phyloP scores from a whole-genome alignment of 1,139 yeast species.

The Suhomyces kunorum region DNA sequence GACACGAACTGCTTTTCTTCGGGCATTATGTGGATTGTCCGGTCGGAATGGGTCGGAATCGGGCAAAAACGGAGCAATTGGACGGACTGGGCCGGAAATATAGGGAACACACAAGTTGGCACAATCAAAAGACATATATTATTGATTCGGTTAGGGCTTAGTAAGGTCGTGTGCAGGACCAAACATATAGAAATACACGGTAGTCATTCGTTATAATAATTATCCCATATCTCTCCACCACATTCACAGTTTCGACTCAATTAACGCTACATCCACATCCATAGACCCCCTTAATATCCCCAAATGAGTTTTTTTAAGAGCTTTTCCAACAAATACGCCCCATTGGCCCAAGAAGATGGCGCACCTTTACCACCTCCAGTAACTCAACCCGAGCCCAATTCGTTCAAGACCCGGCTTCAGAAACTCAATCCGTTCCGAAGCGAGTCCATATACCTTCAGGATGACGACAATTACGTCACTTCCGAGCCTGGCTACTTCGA shows the following conservation, averaged over 20 bases:
- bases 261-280: too few species aligned
- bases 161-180: background rate
- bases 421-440: slow-evolving; percentile 44
- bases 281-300: background rate
- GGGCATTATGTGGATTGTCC: slow-evolving; percentile 3
- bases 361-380: slow-evolving; percentile 46
- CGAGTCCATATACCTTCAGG: slow-evolving; percentile 40
- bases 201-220: too few species aligned
- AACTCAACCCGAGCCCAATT: slow-evolving; percentile 27
- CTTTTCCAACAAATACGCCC: slow-evolving; percentile 31
- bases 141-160: background rate
- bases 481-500: slow-evolving; percentile 50
- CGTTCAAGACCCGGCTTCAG: slow-evolving; percentile 34
- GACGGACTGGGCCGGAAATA: background rate
- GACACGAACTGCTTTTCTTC: slow-evolving; percentile 26
- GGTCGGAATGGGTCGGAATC: background rate
- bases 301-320: slow-evolving; percentile 44
- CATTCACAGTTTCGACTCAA: background rate
- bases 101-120: background rate
- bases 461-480: slow-evolving; percentile 48
- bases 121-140: too few species aligned
- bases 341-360: slow-evolving; percentile 36
- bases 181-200: background rate
- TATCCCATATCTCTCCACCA: background rate
- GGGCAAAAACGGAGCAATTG: background rate